phyloP scores from a whole-genome alignment of 2,329 filamentous ascomycete species.

The Fusarium proliferatum region DNA sequence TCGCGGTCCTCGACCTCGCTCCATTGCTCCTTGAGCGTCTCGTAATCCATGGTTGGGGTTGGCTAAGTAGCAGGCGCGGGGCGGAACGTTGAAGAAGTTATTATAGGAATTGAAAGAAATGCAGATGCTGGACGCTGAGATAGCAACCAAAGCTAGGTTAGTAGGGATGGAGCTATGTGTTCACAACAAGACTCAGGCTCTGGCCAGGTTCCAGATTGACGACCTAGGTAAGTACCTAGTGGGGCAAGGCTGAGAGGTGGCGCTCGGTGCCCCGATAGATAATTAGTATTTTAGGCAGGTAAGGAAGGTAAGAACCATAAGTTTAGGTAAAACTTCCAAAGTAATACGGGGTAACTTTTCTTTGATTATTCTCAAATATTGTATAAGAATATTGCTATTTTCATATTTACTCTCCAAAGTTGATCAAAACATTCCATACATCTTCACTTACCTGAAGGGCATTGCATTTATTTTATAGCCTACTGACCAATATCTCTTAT shows the following conservation, averaged over 20 bases:
- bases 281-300: not conserved
- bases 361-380: not conserved
- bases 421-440: not conserved
- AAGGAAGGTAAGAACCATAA: not conserved
- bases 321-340: not conserved
- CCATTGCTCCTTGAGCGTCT: slow-evolving; percentile 94
- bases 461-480: not conserved
- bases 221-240: not conserved
- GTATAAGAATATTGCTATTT: not conserved
- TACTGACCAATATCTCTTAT: not conserved
- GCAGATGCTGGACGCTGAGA: not conserved
- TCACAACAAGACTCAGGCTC: slow-evolving; percentile 11
- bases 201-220: not conserved
- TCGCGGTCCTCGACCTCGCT: slow-evolving; percentile 96
- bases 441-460: not conserved
- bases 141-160: not conserved
- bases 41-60: slow-evolving; percentile 79
- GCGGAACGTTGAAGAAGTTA: not conserved
- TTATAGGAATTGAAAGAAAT: not conserved
- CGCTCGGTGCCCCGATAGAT: not conserved
- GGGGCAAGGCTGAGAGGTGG: slow-evolving; percentile 1
- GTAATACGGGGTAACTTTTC: not conserved
- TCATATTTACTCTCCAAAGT: not conserved
- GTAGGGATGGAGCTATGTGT: slow-evolving; percentile 27
- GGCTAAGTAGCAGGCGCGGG: not conserved